phyloP scores from a whole-genome alignment of 257 asterid genomes.

The Anisodus acutangulus region DNA sequence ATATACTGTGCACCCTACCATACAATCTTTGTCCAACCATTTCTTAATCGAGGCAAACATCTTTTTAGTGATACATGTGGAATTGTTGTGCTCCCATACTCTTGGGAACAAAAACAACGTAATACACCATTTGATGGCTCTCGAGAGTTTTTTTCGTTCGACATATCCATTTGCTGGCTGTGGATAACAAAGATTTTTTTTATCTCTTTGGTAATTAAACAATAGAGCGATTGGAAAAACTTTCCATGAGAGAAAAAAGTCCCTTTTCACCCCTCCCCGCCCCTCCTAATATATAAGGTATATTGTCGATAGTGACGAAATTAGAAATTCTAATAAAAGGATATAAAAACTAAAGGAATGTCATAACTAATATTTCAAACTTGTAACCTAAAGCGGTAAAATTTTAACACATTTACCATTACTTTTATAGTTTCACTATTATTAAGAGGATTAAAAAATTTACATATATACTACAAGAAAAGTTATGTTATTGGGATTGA shows the following conservation, averaged over 20 bases:
- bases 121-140: not conserved
- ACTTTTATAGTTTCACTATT: too few relatives aligned
- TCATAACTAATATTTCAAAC: too few relatives aligned
- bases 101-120: not conserved
- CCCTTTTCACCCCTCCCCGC: not conserved
- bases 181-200: not conserved
- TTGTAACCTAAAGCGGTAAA: too few relatives aligned
- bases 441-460: too few relatives aligned
- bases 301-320: too few relatives aligned
- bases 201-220: not conserved
- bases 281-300: too few relatives aligned
- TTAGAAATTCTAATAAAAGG: too few relatives aligned
- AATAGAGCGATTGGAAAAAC: not conserved
- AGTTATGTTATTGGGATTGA: too few relatives aligned
- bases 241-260: not conserved
- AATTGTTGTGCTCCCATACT: not conserved
- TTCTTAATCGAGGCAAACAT: not conserved
- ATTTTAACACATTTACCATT: too few relatives aligned
- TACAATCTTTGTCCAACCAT: not conserved
- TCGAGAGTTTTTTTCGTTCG: not conserved
- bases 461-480: too few relatives aligned
- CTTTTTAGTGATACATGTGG: not conserved
- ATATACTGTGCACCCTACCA: not conserved
- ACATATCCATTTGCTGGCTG: not conserved
- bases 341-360: too few relatives aligned